Evolutionary conservation across 176 grass and related monocot genomes (phyloP), one percentile per base, ranked within the genome.

Genomic region (Avena atlantica): DNA sequence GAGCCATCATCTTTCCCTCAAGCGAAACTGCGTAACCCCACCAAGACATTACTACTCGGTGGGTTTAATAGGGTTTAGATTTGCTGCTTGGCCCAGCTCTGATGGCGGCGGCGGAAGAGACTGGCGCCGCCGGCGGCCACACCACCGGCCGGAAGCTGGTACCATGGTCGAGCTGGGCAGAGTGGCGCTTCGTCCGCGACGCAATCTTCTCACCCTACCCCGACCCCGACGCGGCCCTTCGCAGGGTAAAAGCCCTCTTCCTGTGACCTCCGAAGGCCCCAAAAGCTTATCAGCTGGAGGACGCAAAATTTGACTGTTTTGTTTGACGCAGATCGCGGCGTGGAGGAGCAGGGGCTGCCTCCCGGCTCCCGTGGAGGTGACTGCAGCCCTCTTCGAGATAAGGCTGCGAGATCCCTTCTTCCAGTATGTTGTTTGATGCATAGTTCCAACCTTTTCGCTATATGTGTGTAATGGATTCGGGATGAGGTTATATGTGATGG

Each of bases 391-490:
- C 70, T 80, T 94, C 4, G 92, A 94, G 85, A 94, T 96, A 55
- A 90, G 90, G 57, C 89, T 94, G 83, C 87, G 95, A 79, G 96
- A 98, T 88, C 92, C 91, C 83, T 96, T 94, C 88, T 96, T 98
- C 81, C 57, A 76, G 93, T 92, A 70, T 9, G 31, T 4, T 74
- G 44, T 59, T 70, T 70, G 68, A 67, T 88, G 68, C 74, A 42
- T 2, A 53, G 4, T 57, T 37, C 19, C 23, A 19, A 17, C 14
- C 24, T 66, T 76, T 78, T 70, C 20, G 8, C 17, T 48, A 0
- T 60, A 3, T 47, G 13, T 13, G 24, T 23, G 23, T 23, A 69
- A 50, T 79, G 21, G 66, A 53, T 5, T 81, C 70, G 23, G 76
- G 37, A 81, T 85, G 2, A 8, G 78, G 21, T 50, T 70, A 11